Base-by-base conservation (phyloP, 1,284 basidiomycete species). In the Ustilago nuda region DNA sequence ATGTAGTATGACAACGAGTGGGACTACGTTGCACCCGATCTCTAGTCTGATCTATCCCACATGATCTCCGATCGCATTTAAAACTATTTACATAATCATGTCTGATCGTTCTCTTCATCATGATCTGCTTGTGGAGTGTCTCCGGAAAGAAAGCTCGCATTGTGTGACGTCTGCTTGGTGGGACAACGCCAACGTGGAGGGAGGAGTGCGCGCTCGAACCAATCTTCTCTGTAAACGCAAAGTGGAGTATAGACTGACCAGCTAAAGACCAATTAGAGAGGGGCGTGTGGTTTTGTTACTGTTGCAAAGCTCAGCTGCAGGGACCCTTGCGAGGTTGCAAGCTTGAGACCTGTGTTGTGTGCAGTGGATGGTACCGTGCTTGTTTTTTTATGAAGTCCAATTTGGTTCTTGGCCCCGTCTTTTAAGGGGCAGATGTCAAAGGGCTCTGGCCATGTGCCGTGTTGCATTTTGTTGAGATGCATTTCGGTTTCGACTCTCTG, bases 401-500 rank as follows among this genome's bases (percentile, higher is more conserved):
- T 3, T 27, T 17, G 36, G 46, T 52, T 60, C 58, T 43, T 36
- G 23, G 58, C 37, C 58, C 58, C 58, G 15, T 33, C 3, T 50
- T 50, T 19, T 17, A 54, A 33, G 7, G 46, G 12, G 23, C 23
- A 27, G 23, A 27, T 13, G 32, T 13, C 11, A 9, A 23, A 4
- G 7, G 48, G 27, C 55, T 48, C 48, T 39, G 48, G 17, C 2
- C 4, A 30, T 41, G 6, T 41, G 35, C 48, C 37, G 58, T 13
- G 13, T 56, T 56, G 39, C 13, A 33, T 52, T 60, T 60, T 60
- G 58, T 60, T 60, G 58, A 60, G 58, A 51, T 60, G 58, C 56
- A n/a, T 59, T 35, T 32, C 17, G 56, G 41, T 45, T 27, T 45
- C 2, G 37, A 15, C 15, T 56, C 39, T 39, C 53, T 37, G 19